Evolutionary conservation across 1,284 basidiomycete species (phyloP), one percentile per base, ranked within the genome.

Genomic region (Xerocomus cyaneibrunnescens): DNA sequence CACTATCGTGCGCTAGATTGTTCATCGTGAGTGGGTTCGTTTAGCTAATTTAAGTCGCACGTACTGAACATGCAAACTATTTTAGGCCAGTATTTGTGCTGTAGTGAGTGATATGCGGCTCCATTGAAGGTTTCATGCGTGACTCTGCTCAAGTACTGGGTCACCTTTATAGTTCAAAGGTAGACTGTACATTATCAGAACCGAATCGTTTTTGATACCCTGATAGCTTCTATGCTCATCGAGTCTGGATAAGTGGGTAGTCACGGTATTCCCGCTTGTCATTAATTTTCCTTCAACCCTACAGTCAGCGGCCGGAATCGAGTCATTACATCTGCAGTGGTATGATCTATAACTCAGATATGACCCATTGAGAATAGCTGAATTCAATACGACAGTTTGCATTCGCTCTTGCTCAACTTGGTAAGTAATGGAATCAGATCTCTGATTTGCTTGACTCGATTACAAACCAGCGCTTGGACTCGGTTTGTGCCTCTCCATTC

Each of bases 191-290:
- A 4, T 3, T 22, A 19, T 37, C 2, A 19, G 13, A 9, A 22
- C 8, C 36, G 39, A 22, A 22, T 3, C 10, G 9, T 34, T 35
- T 19, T 47, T 61, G 14, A 60, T 23, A 5, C 5, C 9, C 10
- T 28, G 2, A 32, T 35, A 66, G 65, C 39, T 64, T 64, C 37
- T 64, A 64, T 19, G 52, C 50, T 25, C 65, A 64, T 30, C 62
- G 65, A 30, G 53, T 64, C 4, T 64, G 62, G 62, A 64, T 67
- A 61, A 64, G 62, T 63, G 42, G 42, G 62, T 46, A 5, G 9
- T 17, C 23, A 36, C 2, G 7, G 7, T 4, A 7, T 19, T 25
- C 30, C n/a, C 2, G 19, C n/a, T 17, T 28, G 2, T 41, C 9
- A 17, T 5, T 23, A 0, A 16, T 3, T 19, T 19, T 23, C 57